These are phyloP conservation scores for Penicillium hordei DNA, from an alignment of 2,329 filamentous ascomycete genomes.

Conservation along the genomic window DNA sequence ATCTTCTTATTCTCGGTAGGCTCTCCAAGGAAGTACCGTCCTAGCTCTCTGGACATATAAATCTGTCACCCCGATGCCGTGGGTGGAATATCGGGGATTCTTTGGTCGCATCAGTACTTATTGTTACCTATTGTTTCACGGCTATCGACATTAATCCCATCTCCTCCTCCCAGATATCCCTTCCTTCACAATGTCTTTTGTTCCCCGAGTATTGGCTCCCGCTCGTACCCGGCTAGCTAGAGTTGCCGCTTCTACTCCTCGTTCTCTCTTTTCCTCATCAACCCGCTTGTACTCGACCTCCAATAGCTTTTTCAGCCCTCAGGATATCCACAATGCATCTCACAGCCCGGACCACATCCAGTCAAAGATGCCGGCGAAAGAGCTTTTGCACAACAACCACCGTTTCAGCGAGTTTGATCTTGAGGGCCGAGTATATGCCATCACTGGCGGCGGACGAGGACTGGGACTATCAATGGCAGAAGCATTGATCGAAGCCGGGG, in stretches of 20 bases:
- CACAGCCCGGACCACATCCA: conserved; percentile 34
- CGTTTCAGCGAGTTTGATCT: conserved; percentile 47
- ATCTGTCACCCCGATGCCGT: conserved; percentile 11
- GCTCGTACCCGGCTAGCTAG: conserved; percentile 14
- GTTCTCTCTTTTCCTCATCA: conserved; percentile 10
- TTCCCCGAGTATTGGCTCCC: conserved; percentile 10
- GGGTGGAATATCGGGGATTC: neutral
- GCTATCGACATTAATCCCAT: neutral
- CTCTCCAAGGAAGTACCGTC: conserved; percentile 19
- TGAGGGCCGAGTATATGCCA: conserved; percentile 41
- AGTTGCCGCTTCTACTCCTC: conserved; percentile 3
- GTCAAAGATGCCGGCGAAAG: conserved; percentile 28
- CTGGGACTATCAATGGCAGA: conserved; percentile 48
- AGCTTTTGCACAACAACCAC: conserved; percentile 25
- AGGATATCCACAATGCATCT: conserved; percentile 16
- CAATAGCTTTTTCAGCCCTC: conserved; percentile 15
- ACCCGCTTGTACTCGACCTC: conserved; percentile 23
- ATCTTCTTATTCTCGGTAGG: conserved; percentile 19
- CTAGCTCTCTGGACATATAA: conserved; percentile 24
- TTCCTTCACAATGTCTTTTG: conserved; percentile 15
- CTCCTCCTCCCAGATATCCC: neutral
- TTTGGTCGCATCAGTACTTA: neutral
- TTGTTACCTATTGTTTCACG: neutral
- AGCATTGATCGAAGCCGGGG: conserved; percentile 50
- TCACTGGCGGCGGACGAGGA: conserved; percentile 48